A percentile compares a stretch with the other conserved stretches of the same genome.
Conservation (phyloP, 2,329 filamentous ascomycete species). For the Pseudogymnoascus sp. region DNA sequence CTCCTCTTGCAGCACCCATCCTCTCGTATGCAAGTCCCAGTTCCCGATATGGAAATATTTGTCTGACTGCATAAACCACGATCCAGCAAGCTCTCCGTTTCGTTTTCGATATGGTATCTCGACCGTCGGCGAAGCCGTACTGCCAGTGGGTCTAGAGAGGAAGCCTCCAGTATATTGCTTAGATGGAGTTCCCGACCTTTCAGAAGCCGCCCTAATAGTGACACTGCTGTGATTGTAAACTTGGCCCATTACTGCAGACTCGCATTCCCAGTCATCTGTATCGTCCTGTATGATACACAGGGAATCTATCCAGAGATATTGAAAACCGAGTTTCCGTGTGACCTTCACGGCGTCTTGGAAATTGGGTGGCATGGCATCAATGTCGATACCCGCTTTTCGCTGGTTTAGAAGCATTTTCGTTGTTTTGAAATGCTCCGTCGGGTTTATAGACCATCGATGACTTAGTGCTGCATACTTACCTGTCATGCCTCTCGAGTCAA, state of each 20-base stretch:
- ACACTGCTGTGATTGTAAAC: slow-evolving; percentile 12
- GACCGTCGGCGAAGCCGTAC: not conserved
- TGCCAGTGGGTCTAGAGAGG: not conserved
- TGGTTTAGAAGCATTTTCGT: not conserved
- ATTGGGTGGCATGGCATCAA: not conserved
- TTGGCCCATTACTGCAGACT: slow-evolving; percentile 16
- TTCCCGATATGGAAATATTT: not conserved
- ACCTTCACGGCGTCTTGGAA: not conserved
- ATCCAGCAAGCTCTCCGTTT: not conserved
- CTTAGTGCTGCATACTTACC: not conserved
- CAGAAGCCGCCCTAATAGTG: not conserved
- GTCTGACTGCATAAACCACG: not conserved
- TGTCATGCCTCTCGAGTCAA: not conserved
- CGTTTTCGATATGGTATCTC: not conserved
- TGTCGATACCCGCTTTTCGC: not conserved
- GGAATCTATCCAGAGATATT: not conserved
- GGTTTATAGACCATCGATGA: not conserved
- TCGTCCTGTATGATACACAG: slow-evolving; percentile 9
- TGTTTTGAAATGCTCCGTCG: not conserved
- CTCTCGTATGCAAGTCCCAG: not conserved
- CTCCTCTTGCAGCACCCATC: not conserved
- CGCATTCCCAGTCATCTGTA: slow-evolving; percentile 16
- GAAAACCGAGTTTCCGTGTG: not conserved
- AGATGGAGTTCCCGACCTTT: not conserved
- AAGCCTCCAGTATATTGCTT: not conserved